Conservation (phyloP, 2,329 filamentous ascomycete species). For the Microthyrium microscopicum region DNA sequence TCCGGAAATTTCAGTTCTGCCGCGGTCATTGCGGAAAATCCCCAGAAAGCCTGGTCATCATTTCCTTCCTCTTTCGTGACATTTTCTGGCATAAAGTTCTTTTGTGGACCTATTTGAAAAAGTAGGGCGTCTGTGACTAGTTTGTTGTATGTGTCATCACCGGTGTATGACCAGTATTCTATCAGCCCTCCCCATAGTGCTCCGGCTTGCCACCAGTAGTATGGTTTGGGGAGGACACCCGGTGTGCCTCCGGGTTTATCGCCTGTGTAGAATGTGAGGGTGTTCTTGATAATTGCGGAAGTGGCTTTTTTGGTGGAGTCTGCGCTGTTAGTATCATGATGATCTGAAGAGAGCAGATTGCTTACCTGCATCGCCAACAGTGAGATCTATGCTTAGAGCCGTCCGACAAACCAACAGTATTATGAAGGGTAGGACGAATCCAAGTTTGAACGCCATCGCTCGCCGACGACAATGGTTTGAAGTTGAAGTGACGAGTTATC, state of each 20-base stretch:
- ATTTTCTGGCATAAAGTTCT: constrained; percentile 24
- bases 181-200: constrained; percentile 21
- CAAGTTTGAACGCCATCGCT: too few relatives aligned
- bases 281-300: constrained; percentile 1
- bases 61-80: constrained; percentile 43
- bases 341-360: too few relatives aligned
- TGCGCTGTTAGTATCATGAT: too few relatives aligned
- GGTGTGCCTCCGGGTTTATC: constrained; percentile 5
- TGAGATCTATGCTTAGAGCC: too few relatives aligned
- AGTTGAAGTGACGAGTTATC: too few relatives aligned
- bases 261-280: constrained; percentile 7
- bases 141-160: constrained; percentile 26
- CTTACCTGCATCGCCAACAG: too few relatives aligned
- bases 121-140: constrained; percentile 27
- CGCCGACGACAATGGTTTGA: too few relatives aligned
- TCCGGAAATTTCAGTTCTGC: constrained; percentile 53
- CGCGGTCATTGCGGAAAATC: constrained; percentile 49
- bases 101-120: constrained; percentile 23
- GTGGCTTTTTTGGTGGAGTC: constrained; percentile 8
- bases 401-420: too few relatives aligned
- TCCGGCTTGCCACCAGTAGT: constrained; percentile 32
- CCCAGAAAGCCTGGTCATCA: constrained; percentile 63
- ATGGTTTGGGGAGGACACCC: constrained; percentile 25
- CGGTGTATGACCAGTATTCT: constrained; percentile 30
- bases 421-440: too few relatives aligned